phyloP scores from a whole-genome alignment of 768 basidiomycete genomes.

The Psilocybe subaeruginosa region DNA sequence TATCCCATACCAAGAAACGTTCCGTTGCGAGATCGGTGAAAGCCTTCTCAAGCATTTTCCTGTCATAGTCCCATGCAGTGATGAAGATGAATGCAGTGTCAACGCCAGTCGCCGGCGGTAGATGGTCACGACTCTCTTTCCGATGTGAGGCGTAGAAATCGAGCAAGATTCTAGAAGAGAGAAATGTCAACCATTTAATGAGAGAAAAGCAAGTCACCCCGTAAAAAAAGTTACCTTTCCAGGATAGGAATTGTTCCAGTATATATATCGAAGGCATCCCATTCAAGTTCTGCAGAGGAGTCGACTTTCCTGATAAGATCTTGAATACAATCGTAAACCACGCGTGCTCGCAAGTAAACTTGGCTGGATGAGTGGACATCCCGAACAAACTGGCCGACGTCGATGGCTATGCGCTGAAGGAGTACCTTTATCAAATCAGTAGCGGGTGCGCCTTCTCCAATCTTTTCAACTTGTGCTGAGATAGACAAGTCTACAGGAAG shows the following conservation, averaged over 20 bases:
- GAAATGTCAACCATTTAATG: neutral
- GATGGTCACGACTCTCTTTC: neutral
- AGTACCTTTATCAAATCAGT: slow-evolving; percentile 23
- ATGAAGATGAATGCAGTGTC: slow-evolving; percentile 17
- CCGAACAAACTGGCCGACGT: slow-evolving; percentile 16
- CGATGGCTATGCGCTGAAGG: slow-evolving; percentile 17
- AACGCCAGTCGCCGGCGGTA: slow-evolving; percentile 13
- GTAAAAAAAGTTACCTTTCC: neutral
- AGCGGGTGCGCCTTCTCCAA: slow-evolving; percentile 16
- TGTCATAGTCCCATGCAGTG: slow-evolving; percentile 16
- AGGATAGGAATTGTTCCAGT: neutral
- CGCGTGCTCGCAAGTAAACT: slow-evolving; percentile 19
- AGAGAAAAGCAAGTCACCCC: neutral
- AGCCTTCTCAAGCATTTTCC: slow-evolving; percentile 13
- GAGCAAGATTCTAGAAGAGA: neutral
- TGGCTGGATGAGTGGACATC: slow-evolving; percentile 18
- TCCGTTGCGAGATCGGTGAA: slow-evolving; percentile 5
- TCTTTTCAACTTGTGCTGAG: slow-evolving; percentile 1
- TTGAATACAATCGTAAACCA: slow-evolving; percentile 23
- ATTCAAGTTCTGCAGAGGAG: neutral
- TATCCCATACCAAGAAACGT: slow-evolving; percentile 10
- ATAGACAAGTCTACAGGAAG: slow-evolving; percentile 12
- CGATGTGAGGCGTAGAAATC: neutral
- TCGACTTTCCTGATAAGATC: slow-evolving; percentile 20
- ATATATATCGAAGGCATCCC: neutral